phyloP scores from a whole-genome alignment of 805 yeast genomes.

The Candida ficus region DNA sequence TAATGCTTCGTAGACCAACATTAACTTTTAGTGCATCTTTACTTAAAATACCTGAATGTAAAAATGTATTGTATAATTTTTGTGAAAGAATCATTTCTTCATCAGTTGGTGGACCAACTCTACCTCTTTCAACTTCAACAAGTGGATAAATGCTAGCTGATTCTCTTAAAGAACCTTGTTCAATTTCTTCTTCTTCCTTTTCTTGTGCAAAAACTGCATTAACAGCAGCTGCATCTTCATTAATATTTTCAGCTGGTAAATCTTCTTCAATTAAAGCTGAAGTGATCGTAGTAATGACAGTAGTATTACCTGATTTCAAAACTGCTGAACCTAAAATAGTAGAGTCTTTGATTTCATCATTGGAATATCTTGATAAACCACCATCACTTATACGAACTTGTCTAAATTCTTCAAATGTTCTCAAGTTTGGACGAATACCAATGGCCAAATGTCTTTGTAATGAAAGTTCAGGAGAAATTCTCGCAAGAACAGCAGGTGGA shows the following conservation, averaged over 20 bases:
- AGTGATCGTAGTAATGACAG: slow-evolving; percentile 65
- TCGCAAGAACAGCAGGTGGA: slow-evolving; percentile 76
- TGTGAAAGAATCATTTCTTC: slow-evolving; percentile 80
- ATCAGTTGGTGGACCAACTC: slow-evolving; percentile 74
- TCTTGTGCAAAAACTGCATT: slow-evolving; percentile 29
- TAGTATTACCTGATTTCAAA: slow-evolving; percentile 64
- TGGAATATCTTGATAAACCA: slow-evolving; percentile 32
- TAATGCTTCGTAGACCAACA: slow-evolving; percentile 44
- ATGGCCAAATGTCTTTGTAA: slow-evolving; percentile 70
- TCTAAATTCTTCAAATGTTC: slow-evolving; percentile 70
- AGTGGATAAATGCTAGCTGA: slow-evolving; percentile 57
- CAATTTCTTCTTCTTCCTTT: slow-evolving; percentile 26
- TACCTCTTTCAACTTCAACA: slow-evolving; percentile 71
- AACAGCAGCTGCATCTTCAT: slow-evolving; percentile 34
- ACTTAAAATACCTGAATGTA: slow-evolving; percentile 50
- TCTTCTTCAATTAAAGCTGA: slow-evolving; percentile 61
- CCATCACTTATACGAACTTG: slow-evolving; percentile 42
- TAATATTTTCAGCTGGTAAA: slow-evolving; percentile 35
- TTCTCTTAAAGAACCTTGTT: slow-evolving; percentile 25
- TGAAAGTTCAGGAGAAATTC: slow-evolving; percentile 82
- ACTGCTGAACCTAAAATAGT: slow-evolving; percentile 62
- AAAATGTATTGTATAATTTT: slow-evolving; percentile 51
- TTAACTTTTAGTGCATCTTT: slow-evolving; percentile 52
- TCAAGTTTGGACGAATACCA: slow-evolving; percentile 71
- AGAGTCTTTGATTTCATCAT: slow-evolving; percentile 27